Conservation (phyloP, 2,329 filamentous ascomycete species). For the Ophiostoma quercus region DNA sequence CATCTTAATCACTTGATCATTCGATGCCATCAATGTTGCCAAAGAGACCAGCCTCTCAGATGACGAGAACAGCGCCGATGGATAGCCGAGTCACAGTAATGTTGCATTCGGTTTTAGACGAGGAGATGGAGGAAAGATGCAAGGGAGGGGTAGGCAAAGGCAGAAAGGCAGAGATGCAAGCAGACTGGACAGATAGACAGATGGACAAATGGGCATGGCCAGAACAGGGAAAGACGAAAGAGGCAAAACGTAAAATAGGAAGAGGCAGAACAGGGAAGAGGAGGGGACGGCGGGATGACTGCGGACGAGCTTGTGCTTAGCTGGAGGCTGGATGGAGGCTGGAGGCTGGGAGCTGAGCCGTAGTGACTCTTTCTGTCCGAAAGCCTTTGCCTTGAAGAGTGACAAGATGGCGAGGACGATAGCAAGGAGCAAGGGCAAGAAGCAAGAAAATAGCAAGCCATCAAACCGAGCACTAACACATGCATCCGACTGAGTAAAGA, state of each 20-base stretch:
- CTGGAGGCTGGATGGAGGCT: background rate
- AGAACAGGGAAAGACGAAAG: background rate
- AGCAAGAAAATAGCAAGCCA: background rate
- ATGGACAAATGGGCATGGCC: background rate
- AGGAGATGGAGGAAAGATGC: background rate
- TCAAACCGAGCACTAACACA: background rate
- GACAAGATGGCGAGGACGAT: too few species aligned
- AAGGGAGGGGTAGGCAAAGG: background rate
- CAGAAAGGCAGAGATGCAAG: background rate
- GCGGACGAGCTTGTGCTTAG: background rate
- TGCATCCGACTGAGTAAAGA: too few species aligned
- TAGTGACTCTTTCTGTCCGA: background rate
- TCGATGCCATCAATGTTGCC: background rate
- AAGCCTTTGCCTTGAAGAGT: background rate
- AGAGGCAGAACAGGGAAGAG: background rate
- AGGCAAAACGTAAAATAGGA: background rate
- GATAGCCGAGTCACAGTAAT: background rate
- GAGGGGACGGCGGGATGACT: background rate
- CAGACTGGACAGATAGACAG: too few species aligned
- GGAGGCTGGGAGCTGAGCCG: conserved; percentile 7
- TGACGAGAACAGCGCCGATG: conserved; percentile 1
- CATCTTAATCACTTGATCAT: background rate
- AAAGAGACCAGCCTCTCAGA: background rate
- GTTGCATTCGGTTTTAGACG: conserved; percentile 3
- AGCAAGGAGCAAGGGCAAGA: background rate